phyloP scores from a whole-genome alignment of 495 filamentous ascomycete species.

The Penicillium crystallinum region DNA sequence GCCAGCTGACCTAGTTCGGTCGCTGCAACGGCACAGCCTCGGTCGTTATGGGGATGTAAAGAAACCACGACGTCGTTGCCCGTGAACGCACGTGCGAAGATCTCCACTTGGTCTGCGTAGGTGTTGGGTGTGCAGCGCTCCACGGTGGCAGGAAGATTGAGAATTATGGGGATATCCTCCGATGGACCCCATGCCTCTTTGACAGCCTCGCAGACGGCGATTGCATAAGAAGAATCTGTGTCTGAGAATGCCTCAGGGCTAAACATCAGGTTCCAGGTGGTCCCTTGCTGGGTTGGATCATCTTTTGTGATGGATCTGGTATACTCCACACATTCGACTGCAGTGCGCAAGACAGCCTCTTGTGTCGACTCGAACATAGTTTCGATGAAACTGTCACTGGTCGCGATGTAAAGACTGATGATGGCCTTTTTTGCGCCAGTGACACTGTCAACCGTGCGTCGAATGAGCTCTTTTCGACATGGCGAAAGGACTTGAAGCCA shows the following conservation, averaged over 20 bases:
- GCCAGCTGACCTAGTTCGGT: slow-evolving; percentile 85
- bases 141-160: slow-evolving; percentile 87
- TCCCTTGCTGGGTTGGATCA: slow-evolving; percentile 58
- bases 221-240: slow-evolving; percentile 64
- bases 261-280: slow-evolving; percentile 80
- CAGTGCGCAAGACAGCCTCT: slow-evolving; percentile 65
- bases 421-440: slow-evolving; percentile 79
- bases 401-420: slow-evolving; percentile 81
- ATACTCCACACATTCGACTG: slow-evolving; percentile 55
- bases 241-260: slow-evolving; percentile 86
- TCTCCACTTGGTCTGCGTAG: slow-evolving; percentile 88
- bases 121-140: slow-evolving; percentile 85
- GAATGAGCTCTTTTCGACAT: slow-evolving; percentile 79
- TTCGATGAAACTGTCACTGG: slow-evolving; percentile 25
- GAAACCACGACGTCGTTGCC: slow-evolving; percentile 67
- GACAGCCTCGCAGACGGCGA: slow-evolving; percentile 76
- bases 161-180: slow-evolving; percentile 72
- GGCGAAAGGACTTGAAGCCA: slow-evolving; percentile 85
- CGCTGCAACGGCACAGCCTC: slow-evolving; percentile 75
- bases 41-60: slow-evolving; percentile 82
- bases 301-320: slow-evolving; percentile 79
- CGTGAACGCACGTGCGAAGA: slow-evolving; percentile 56
- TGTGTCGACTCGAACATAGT: slow-evolving; percentile 61
- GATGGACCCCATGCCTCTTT: slow-evolving; percentile 79
- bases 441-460: slow-evolving; percentile 71